These are phyloP conservation scores for Pezicula radicicola DNA, from an alignment of 2,329 filamentous ascomycete species.

Conservation along the genomic window DNA sequence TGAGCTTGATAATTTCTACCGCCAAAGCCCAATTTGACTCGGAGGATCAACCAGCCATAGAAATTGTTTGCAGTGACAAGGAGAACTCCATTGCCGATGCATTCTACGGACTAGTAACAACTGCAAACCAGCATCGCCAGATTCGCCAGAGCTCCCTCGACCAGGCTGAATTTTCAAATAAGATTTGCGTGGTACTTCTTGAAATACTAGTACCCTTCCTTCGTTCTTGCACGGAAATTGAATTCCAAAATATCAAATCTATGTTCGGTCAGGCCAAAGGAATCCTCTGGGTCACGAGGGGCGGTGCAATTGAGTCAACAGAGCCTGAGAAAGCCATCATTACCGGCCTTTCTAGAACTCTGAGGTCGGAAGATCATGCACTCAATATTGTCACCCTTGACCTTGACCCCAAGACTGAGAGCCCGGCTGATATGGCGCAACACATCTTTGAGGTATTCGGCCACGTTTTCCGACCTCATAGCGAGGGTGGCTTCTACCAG, in stretches of 20 bases:
- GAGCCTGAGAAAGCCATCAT: constrained; percentile 10
- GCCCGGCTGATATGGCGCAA: background rate
- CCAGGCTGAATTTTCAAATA: background rate
- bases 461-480: background rate
- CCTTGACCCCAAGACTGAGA: background rate
- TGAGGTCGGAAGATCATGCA: background rate
- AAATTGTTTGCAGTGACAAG: background rate
- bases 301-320: constrained; percentile 16
- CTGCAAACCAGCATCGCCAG: background rate
- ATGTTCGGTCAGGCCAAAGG: background rate
- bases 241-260: constrained; percentile 28
- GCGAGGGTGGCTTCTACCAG: background rate
- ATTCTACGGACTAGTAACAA: background rate
- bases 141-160: background rate
- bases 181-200: background rate
- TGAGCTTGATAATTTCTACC: background rate
- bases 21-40: background rate
- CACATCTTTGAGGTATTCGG: background rate
- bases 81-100: background rate
- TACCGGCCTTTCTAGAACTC: background rate
- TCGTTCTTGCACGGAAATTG: constrained; percentile 35
- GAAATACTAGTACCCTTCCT: constrained; percentile 16
- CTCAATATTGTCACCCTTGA: background rate
- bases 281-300: constrained; percentile 2
- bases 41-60: background rate